Percentiles rank a stretch among this genome's conserved stretches.
These are phyloP conservation scores for Amyloporia xantha DNA, from an alignment of 768 basidiomycete genomes.

Conservation along the genomic window DNA sequence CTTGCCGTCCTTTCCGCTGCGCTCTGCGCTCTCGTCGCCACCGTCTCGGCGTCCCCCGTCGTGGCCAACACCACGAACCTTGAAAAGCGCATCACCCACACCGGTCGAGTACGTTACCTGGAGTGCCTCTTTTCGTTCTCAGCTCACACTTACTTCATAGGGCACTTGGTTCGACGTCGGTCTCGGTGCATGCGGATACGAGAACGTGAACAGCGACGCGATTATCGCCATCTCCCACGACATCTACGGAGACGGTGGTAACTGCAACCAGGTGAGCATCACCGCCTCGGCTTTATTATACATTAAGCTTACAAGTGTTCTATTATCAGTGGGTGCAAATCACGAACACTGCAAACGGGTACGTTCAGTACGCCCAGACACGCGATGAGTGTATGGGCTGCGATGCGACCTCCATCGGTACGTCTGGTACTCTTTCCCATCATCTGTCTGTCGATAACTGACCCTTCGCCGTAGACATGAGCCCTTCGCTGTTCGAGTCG, in stretches of 20 bases:
- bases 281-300: conserved; percentile 12
- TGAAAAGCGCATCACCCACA: conserved; percentile 46
- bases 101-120: conserved; percentile 45
- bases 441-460: neutral
- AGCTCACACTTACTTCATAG: conserved; percentile 26
- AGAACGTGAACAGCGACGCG: conserved; percentile 39
- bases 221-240: conserved; percentile 57
- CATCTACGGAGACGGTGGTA: conserved; percentile 46
- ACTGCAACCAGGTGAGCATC: conserved; percentile 50
- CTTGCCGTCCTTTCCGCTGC: conserved; percentile 29
- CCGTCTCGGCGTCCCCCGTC: conserved; percentile 41
- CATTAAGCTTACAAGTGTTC: conserved; percentile 1
- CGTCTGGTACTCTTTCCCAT: conserved; percentile 12
- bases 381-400: conserved; percentile 59
- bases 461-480: conserved; percentile 47
- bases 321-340: conserved; percentile 50
- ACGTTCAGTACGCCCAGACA: conserved; percentile 40
- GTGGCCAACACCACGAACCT: conserved; percentile 31
- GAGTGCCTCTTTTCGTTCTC: neutral
- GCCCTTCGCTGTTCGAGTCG: conserved; percentile 49
- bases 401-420: conserved; percentile 48
- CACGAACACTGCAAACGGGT: conserved; percentile 49
- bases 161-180: conserved; percentile 63
- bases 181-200: conserved; percentile 57
- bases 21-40: conserved; percentile 37